phyloP scores from a whole-genome alignment of 768 basidiomycete species.

The Cystofilobasidium ferigula region DNA sequence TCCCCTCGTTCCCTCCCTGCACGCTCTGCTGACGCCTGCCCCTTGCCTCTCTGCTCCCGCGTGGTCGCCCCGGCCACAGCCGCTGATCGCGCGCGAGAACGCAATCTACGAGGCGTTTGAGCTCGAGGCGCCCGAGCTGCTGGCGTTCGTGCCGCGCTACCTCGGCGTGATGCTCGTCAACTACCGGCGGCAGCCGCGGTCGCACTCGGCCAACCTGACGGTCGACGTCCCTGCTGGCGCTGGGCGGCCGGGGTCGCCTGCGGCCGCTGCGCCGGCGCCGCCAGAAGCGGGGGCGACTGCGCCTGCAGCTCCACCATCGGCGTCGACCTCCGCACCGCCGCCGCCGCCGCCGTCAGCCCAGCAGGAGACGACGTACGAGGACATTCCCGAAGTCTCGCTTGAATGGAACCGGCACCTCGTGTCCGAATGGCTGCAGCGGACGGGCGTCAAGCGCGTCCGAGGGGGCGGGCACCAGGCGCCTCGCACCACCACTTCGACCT shows the following conservation, averaged over 20 bases:
- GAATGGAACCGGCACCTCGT: slow-evolving; percentile 93
- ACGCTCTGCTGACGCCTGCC: slow-evolving; percentile 24
- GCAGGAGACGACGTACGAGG: slow-evolving; percentile 40
- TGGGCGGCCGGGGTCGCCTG: too few species aligned
- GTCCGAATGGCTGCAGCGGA: slow-evolving; percentile 71
- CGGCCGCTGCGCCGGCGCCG: too few species aligned
- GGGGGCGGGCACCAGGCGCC: slow-evolving; percentile 21
- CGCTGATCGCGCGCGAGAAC: slow-evolving; percentile 91
- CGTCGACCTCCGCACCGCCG: too few species aligned
- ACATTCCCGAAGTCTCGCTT: slow-evolving; percentile 86
- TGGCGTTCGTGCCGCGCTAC: slow-evolving; percentile 94
- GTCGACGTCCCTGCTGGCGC: background rate
- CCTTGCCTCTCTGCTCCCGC: slow-evolving; percentile 26
- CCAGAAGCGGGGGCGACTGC: too few species aligned
- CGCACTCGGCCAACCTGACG: slow-evolving; percentile 21
- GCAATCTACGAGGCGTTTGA: slow-evolving; percentile 96
- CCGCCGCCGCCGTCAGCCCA: slow-evolving; percentile 3
- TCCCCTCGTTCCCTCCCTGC: slow-evolving; percentile 11
- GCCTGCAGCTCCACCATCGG: too few species aligned
- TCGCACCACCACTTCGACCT: background rate
- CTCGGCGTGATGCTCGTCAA: slow-evolving; percentile 97
- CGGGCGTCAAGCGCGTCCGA: slow-evolving; percentile 30
- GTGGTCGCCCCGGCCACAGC: slow-evolving; percentile 46
- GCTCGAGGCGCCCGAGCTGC: slow-evolving; percentile 76
- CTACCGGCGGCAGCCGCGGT: slow-evolving; percentile 60